Evolutionary conservation across 768 basidiomycete genomes (phyloP).

Genomic region (Russula olivacea): DNA sequence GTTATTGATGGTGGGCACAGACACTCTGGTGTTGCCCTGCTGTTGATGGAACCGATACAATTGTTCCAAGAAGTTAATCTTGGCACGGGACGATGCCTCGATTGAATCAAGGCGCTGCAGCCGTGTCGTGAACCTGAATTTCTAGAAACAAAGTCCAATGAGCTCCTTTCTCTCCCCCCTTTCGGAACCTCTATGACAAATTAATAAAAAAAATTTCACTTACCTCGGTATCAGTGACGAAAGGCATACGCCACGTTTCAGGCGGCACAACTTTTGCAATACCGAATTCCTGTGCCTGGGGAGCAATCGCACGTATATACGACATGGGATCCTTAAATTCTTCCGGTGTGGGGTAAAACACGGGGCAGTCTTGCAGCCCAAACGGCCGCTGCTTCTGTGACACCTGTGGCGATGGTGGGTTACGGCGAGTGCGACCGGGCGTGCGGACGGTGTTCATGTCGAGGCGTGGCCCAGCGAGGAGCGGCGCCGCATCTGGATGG

Average conservation of each 20-base stretch:
- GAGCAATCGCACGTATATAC: constrained; percentile 80
- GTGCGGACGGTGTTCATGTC: constrained; percentile 73
- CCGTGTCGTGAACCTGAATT: constrained; percentile 93
- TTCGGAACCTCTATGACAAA: constrained; percentile 28
- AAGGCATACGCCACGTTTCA: constrained; percentile 90
- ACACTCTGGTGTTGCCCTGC: constrained; percentile 84
- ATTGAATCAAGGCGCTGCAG: constrained; percentile 93
- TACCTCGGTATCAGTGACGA: constrained; percentile 91
- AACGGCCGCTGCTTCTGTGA: constrained; percentile 60
- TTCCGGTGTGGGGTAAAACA: constrained; percentile 81
- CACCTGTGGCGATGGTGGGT: constrained; percentile 30
- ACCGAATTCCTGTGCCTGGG: constrained; percentile 66
- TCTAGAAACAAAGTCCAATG: constrained; percentile 38
- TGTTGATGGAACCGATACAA: constrained; percentile 95
- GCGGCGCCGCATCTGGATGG: constrained; percentile 39
- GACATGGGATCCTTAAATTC: constrained; percentile 93
- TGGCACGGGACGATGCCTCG: constrained; percentile 94
- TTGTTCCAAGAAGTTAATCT: constrained; percentile 95
- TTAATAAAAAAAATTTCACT: constrained; percentile 24
- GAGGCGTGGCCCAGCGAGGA: constrained; percentile 55
- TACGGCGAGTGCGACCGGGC: constrained; percentile 42
- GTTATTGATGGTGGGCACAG: constrained; percentile 91
- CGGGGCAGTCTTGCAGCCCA: constrained; percentile 82
- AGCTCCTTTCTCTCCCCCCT: constrained; percentile 25
- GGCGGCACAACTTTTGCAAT: constrained; percentile 98